phyloP scores from a whole-genome alignment of 441 rosid genomes.

The Corymbia calophylla region DNA sequence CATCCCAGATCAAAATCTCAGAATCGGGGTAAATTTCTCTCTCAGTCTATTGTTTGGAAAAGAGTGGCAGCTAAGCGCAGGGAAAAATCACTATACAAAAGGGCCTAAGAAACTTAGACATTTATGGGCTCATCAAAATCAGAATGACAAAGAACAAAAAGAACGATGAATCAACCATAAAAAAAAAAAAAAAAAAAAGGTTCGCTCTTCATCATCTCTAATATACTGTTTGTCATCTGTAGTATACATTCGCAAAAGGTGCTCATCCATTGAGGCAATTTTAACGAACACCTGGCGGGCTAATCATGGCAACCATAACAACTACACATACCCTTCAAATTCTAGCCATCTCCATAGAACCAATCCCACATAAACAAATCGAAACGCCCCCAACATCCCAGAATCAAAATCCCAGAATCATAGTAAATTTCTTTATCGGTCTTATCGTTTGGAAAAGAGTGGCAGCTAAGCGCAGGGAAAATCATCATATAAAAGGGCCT shows the following conservation, averaged over 20 bases:
- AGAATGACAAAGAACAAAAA: not conserved
- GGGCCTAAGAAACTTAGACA: not conserved
- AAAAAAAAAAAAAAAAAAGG: not conserved
- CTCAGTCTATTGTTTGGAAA: not conserved
- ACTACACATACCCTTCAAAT: not conserved
- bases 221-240: not conserved
- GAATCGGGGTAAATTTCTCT: not conserved
- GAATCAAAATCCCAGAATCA: not conserved
- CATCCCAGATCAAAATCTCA: not conserved
- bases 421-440: not conserved
- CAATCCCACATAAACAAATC: not conserved
- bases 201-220: not conserved
- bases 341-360: not conserved
- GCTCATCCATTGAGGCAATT: not conserved
- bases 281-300: not conserved
- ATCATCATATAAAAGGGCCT: not conserved
- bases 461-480: not conserved
- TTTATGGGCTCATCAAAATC: not conserved
- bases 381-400: not conserved
- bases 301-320: not conserved
- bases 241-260: not conserved
- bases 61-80: not conserved
- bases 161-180: too few species aligned
- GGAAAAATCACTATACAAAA: not conserved
- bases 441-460: not conserved